Evolutionary conservation across 2,329 filamentous ascomycete species (phyloP).

Genomic region (Leptodontidium sp.): DNA sequence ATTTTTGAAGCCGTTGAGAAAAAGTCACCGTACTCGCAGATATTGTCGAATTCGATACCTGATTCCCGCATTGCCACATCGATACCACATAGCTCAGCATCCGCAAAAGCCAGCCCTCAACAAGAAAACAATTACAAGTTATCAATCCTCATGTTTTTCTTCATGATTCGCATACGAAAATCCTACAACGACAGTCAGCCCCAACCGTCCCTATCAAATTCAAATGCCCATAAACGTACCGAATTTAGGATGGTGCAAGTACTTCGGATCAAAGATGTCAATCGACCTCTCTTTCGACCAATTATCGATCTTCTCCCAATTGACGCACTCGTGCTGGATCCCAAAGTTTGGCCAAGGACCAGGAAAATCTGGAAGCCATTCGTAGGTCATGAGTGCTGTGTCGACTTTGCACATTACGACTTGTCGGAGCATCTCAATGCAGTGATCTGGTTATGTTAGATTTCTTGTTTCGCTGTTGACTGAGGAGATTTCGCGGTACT

Average conservation of each 20-base stretch:
- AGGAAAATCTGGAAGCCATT: conserved; percentile 16
- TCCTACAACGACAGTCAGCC: not conserved
- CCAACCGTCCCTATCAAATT: not conserved
- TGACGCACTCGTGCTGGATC: conserved; percentile 17
- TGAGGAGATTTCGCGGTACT: not conserved
- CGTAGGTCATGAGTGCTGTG: conserved; percentile 10
- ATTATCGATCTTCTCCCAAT: conserved; percentile 14
- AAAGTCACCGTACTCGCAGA: too few relatives aligned
- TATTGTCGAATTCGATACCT: too few relatives aligned
- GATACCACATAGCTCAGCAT: too few relatives aligned
- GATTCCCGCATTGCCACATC: too few relatives aligned
- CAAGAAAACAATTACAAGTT: too few relatives aligned
- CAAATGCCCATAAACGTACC: not conserved
- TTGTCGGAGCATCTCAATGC: conserved; percentile 16
- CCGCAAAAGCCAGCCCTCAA: too few relatives aligned
- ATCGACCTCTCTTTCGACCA: conserved; percentile 10
- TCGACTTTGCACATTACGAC: conserved; percentile 16
- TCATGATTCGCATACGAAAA: not conserved
- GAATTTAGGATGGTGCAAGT: not conserved
- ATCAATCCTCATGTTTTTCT: too few relatives aligned
- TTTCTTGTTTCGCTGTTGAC: not conserved
- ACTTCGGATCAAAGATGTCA: conserved; percentile 8
- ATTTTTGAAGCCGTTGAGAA: too few relatives aligned
- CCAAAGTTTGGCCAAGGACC: conserved; percentile 17
- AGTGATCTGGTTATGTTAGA: conserved; percentile 1